These are phyloP conservation scores for Colletotrichum abscissum DNA, from an alignment of 2,329 filamentous ascomycete genomes.

Conservation along the genomic window DNA sequence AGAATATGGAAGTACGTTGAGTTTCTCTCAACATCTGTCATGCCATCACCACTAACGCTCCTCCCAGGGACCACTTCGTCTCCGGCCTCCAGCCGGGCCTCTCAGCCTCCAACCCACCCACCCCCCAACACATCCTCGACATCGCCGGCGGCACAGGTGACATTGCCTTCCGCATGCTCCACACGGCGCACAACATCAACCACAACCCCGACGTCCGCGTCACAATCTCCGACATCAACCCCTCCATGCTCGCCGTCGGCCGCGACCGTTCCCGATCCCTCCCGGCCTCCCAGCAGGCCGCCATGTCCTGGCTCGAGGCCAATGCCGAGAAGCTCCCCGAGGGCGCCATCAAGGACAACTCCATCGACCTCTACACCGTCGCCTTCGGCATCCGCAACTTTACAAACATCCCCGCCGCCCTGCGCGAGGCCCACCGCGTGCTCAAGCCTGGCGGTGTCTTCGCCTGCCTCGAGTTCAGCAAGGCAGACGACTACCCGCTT, in stretches of 20 bases:
- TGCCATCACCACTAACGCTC: slow-evolving; percentile 16
- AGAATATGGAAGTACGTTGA: slow-evolving; percentile 85
- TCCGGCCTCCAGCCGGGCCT: slow-evolving; percentile 87
- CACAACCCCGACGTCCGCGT: slow-evolving; percentile 77
- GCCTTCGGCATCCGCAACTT: slow-evolving; percentile 99
- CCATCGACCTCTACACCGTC: slow-evolving; percentile 96
- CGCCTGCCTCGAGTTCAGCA: slow-evolving; percentile 95
- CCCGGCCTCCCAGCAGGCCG: slow-evolving; percentile 64
- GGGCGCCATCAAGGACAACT: slow-evolving; percentile 70
- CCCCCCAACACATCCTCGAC: slow-evolving; percentile 83
- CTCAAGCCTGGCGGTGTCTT: slow-evolving; percentile 96
- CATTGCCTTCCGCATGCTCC: slow-evolving; percentile 95
- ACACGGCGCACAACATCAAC: slow-evolving; percentile 86
- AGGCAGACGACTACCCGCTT: slow-evolving; percentile 78
- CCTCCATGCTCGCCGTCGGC: slow-evolving; percentile 92
- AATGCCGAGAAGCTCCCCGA: slow-evolving; percentile 83
- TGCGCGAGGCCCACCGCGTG: slow-evolving; percentile 87
- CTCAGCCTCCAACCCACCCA: slow-evolving; percentile 54
- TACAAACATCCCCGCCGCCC: slow-evolving; percentile 85
- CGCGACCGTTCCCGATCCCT: slow-evolving; percentile 77
- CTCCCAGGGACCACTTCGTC: slow-evolving; percentile 84
- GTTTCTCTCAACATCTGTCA: not conserved
- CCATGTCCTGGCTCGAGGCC: slow-evolving; percentile 84
- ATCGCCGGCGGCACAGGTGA: slow-evolving; percentile 97
- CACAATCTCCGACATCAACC: slow-evolving; percentile 96